Evolutionary conservation across 306 rosid genomes (phyloP).

Genomic region (Medicago lupulina): DNA sequence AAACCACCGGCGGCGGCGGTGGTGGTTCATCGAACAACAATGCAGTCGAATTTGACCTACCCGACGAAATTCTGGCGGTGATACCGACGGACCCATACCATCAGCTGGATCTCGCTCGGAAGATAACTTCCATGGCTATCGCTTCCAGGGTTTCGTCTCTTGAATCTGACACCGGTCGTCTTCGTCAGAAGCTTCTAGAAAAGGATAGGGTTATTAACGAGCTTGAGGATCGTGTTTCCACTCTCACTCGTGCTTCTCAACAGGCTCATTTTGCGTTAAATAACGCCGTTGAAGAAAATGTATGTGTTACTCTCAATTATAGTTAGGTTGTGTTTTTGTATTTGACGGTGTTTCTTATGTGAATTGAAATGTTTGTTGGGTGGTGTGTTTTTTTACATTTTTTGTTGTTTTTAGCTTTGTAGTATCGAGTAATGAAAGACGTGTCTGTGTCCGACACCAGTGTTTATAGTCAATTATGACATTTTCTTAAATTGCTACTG

Average conservation of each 20-base stretch:
- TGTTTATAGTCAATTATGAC: too few species aligned
- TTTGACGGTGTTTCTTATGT: not conserved
- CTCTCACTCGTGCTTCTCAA: conserved; percentile 54
- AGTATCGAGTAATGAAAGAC: too few species aligned
- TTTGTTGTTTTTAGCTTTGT: too few species aligned
- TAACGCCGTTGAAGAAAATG: conserved; percentile 69
- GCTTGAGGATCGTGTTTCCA: conserved; percentile 61
- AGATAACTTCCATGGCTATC: conserved; percentile 91
- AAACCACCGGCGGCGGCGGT: not conserved
- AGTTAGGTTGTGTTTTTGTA: not conserved
- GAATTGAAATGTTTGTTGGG: not conserved
- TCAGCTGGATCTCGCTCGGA: conserved; percentile 94
- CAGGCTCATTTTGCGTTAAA: conserved; percentile 66
- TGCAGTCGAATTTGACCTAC: conserved; percentile 60
- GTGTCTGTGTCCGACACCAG: too few species aligned
- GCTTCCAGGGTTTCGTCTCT: conserved; percentile 84
- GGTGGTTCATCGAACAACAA: conserved; percentile 19
- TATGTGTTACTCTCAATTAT: not conserved
- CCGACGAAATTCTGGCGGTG: conserved; percentile 73
- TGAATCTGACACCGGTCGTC: conserved; percentile 63
- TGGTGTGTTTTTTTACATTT: too few species aligned
- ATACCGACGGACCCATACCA: conserved; percentile 88
- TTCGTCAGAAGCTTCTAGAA: conserved; percentile 65
- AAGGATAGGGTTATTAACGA: conserved; percentile 63
- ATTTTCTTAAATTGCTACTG: too few species aligned